Evolutionary conservation across 2,329 filamentous ascomycete genomes (phyloP), one percentile per base, ranked within the genome.

Genomic region (Tolypocladium inflatum): DNA sequence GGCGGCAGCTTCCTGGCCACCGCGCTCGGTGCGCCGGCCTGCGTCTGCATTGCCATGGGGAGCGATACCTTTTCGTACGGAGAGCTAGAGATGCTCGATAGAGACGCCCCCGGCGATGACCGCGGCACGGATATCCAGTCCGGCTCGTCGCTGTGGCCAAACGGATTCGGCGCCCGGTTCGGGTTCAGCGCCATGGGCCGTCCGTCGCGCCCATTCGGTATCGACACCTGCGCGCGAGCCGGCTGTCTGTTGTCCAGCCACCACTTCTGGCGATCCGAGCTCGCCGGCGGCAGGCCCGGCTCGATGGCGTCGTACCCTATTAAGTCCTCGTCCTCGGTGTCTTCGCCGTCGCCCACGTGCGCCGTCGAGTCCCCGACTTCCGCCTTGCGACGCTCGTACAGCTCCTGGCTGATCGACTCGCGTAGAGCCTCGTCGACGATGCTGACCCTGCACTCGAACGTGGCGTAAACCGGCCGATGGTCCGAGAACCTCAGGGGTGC

Each of bases 381-480:
- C 1, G 77, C 77, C 66, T 81, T 84, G 57, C 88, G 83, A 52
- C 86, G 83, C 26, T 81, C 77, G 69, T 97, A 97, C 13, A 97
- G 78, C 56, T 88, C 80, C 38, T 82, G 82, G 66, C 88, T 89
- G 53, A 97, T 84, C 4, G 77, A 74, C 61, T 92, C 87, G 63
- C 90, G 91, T 56, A 80, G 76, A 30, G 73, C 74, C 69, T 96
- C 90, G 63, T 99, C 83, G 13, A 97, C 77, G 51, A 94, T 85
- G 63, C 80, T 92, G 56, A 97, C 88, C 1, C 80, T 84, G 71
- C 92, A 95, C 63, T 91, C 83, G 68, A 99, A 99, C 0, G 85
- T 85, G 15, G 91, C 92, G 73, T 90, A 97, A 0, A 99, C 93
- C 2, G 94, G 94, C n/a, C 92, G 84, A 71, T 99, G 94, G 68